Base-by-base conservation (phyloP, 2,329 filamentous ascomycete genomes). In the Pseudogymnoascus sp. region DNA sequence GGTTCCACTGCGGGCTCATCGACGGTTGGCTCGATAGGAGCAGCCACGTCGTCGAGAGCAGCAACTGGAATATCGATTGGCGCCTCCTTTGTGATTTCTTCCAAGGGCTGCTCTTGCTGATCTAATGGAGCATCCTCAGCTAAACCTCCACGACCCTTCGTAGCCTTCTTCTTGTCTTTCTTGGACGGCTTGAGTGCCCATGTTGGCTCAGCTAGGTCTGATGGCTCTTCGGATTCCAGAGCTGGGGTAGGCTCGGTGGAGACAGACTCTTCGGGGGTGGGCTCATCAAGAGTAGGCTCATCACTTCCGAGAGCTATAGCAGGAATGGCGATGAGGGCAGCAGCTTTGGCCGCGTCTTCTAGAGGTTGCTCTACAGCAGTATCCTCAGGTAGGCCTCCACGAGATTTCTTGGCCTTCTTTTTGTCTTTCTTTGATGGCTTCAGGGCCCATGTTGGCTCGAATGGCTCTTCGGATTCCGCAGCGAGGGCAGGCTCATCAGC, bases 401-500 rank as follows among this genome's bases (percentile, higher is more conserved):
- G 39, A 30, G 47, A 43, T 28, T 66, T 64, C 47, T 72, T 68
- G 5, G 68, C 69, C 63, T 77, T 77, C 57, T 75, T 75, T 66
- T 76, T 76, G 28, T 74, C 72, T 58, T 77, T 77, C 68, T 77
- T 76, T 33, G 72, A 71, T 62, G 58, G 63, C 50, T 50, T 62
- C 37, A 47, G n/a, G 4, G 12, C 43, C 57, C 35, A 41, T 18
- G 33, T 41, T 36, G 57, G 15, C 57, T 58, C 57, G 14, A 28
- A 41, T 58, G 30, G 35, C 35, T 36, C 35, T 12, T 58, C 35
- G 15, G 30, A 22, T 30, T 37, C 30, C n/a, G 15, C 20, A 25
- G 18, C 30, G 30, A 15, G 22, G n/a, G 9, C 57, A 11, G 57
- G 35, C 37, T 30, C 37, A 37, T 50, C 41, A 11, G 14, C 4